Percentiles rank a stretch among this genome's conserved stretches.
Evolutionary conservation across 768 basidiomycete genomes (phyloP).

Genomic region (Mycena pura): DNA sequence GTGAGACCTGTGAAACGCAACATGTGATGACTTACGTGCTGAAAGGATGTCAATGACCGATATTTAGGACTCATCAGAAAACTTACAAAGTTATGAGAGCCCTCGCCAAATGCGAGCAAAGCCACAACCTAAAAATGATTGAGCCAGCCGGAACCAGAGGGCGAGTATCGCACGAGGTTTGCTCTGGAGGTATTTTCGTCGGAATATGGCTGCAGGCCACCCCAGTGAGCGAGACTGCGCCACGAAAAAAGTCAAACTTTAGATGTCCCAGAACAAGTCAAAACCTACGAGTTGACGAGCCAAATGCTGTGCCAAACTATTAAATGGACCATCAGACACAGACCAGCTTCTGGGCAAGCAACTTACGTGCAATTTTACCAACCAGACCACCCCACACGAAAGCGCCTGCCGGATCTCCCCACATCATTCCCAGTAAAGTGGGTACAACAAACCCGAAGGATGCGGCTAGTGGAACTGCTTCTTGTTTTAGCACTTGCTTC

Average conservation of each 20-base stretch:
- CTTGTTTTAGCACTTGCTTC: neutral
- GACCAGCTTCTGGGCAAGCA: neutral
- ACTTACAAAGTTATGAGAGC: slow-evolving; percentile 74
- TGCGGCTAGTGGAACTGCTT: slow-evolving; percentile 63
- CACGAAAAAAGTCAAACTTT: neutral
- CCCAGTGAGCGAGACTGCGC: slow-evolving; percentile 76
- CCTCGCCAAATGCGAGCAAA: slow-evolving; percentile 78
- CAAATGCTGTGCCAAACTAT: slow-evolving; percentile 77
- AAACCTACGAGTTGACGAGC: slow-evolving; percentile 68
- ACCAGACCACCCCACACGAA: slow-evolving; percentile 77
- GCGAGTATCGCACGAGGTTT: slow-evolving; percentile 58
- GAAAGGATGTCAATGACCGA: too few relatives aligned
- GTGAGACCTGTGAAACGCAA: too few relatives aligned
- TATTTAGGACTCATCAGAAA: too few relatives aligned
- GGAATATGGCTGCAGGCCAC: slow-evolving; percentile 79
- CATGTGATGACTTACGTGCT: too few relatives aligned
- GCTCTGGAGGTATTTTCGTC: slow-evolving; percentile 81
- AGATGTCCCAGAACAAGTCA: neutral
- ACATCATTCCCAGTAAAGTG: slow-evolving; percentile 55
- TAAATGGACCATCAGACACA: neutral
- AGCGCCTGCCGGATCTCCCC: slow-evolving; percentile 65
- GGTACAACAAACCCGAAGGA: slow-evolving; percentile 66
- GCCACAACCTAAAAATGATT: too few relatives aligned
- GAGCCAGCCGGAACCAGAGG: slow-evolving; percentile 47
- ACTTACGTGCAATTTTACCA: slow-evolving; percentile 62